Evolutionary conservation across 352 stramenopile genomes (phyloP).

Genomic region (Phytophthora lateralis): DNA sequence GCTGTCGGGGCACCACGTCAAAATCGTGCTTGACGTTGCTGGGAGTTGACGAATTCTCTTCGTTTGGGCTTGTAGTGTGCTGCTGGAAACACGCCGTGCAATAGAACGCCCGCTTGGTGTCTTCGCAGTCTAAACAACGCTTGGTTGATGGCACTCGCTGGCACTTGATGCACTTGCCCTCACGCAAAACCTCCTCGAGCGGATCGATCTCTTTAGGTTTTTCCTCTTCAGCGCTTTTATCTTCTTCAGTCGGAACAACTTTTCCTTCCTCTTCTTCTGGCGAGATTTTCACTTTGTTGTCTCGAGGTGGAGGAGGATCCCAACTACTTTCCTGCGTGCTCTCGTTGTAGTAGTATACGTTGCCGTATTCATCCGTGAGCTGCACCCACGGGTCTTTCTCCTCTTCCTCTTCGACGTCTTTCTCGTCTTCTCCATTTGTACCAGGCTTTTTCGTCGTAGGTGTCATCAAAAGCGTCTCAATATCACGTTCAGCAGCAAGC

Average conservation of each 20-base stretch:
- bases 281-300: conserved; percentile 7
- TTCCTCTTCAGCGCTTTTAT: not conserved
- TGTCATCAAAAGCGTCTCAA: conserved; percentile 24
- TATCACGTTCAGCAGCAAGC: conserved; percentile 40
- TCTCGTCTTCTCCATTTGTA: conserved; percentile 11
- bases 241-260: conserved; percentile 1
- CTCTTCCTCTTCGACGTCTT: conserved; percentile 11
- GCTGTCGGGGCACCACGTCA: conserved; percentile 46
- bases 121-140: conserved; percentile 59
- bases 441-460: not conserved
- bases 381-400: conserved; percentile 36
- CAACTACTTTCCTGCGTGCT: conserved; percentile 55
- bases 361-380: conserved; percentile 48
- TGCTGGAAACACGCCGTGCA: conserved; percentile 62
- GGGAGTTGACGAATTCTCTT: conserved; percentile 12
- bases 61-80: conserved; percentile 37
- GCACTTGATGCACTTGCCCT: conserved; percentile 52
- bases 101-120: conserved; percentile 31
- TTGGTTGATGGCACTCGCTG: conserved; percentile 42
- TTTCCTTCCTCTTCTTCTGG: conserved; percentile 5
- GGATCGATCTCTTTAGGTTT: conserved; percentile 17
- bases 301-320: conserved; percentile 38
- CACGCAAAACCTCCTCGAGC: conserved; percentile 15
- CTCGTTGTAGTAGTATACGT: conserved; percentile 74
- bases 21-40: conserved; percentile 63